Conservation (phyloP, 2,329 filamentous ascomycete species). For the Scytalidium lignicola region DNA sequence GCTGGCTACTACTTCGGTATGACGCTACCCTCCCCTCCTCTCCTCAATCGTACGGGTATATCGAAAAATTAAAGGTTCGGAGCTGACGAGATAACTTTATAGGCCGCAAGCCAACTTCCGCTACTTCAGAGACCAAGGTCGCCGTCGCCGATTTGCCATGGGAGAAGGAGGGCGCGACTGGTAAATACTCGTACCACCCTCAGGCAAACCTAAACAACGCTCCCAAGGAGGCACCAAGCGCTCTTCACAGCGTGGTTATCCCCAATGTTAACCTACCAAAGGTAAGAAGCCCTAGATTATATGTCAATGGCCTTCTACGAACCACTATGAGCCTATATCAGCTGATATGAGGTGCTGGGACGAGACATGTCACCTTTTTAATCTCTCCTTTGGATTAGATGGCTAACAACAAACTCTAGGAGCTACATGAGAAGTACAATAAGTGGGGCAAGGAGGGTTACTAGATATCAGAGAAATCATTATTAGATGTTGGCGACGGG, state of each 20-base stretch:
- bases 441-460: constrained; percentile 98
- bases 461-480: constrained; percentile 32
- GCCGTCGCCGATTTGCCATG: constrained; percentile 82
- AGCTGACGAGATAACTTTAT: constrained; percentile 14
- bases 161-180: constrained; percentile 60
- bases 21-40: constrained; percentile 5
- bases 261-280: constrained; percentile 90
- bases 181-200: constrained; percentile 41
- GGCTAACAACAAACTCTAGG: constrained; percentile 40
- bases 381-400: not conserved
- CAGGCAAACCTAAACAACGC: constrained; percentile 72
- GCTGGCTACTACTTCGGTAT: constrained; percentile 87
- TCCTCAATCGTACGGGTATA: not conserved
- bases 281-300: constrained; percentile 43
- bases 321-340: not conserved
- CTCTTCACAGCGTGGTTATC: constrained; percentile 89
- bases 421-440: constrained; percentile 96
- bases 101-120: constrained; percentile 80
- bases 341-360: not conserved
- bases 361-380: not conserved
- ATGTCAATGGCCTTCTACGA: too few relatives aligned
- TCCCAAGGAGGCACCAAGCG: constrained; percentile 87
- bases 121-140: constrained; percentile 76
- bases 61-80: constrained; percentile 13
- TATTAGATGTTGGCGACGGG: constrained; percentile 28